A percentile compares a stretch with the other conserved stretches of the same genome.
phyloP scores from a whole-genome alignment of 208 protist genomes.

The Crithidia brevicula region DNA sequence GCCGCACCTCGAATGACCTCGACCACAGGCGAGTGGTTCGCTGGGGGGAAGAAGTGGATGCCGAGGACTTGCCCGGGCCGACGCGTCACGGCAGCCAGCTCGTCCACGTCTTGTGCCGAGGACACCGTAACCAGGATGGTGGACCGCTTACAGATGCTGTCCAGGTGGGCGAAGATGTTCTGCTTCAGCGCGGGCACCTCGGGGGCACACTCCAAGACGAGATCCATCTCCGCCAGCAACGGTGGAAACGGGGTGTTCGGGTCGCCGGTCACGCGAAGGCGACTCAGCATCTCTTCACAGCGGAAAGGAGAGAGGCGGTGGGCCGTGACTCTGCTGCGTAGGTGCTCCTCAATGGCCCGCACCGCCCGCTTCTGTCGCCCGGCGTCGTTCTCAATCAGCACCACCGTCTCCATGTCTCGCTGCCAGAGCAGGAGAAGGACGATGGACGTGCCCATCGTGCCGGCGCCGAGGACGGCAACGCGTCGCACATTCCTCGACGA shows the following conservation, averaged over 20 bases:
- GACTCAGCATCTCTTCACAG: conserved; percentile 35
- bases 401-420: conserved; percentile 53
- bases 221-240: conserved; percentile 49
- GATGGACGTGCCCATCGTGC: conserved; percentile 81
- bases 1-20: conserved; percentile 59
- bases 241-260: conserved; percentile 37
- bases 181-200: conserved; percentile 72
- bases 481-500: conserved; percentile 25
- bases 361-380: conserved; percentile 26
- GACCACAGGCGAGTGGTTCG: conserved; percentile 82
- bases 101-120: conserved; percentile 61
- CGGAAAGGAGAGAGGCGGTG: conserved; percentile 33
- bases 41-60: conserved; percentile 87
- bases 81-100: conserved; percentile 61
- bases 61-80: conserved; percentile 69
- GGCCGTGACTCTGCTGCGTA: conserved; percentile 38
- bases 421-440: conserved; percentile 64
- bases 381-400: conserved; percentile 75
- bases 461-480: conserved; percentile 82
- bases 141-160: conserved; percentile 61
- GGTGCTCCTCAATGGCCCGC: conserved; percentile 29
- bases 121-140: conserved; percentile 79
- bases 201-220: conserved; percentile 79
- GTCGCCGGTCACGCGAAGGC: conserved; percentile 38
- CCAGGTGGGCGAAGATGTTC: conserved; percentile 74